Evolutionary conservation across 2,329 filamentous ascomycete genomes (phyloP).

Genomic region (Thermoascus crustaceus): DNA sequence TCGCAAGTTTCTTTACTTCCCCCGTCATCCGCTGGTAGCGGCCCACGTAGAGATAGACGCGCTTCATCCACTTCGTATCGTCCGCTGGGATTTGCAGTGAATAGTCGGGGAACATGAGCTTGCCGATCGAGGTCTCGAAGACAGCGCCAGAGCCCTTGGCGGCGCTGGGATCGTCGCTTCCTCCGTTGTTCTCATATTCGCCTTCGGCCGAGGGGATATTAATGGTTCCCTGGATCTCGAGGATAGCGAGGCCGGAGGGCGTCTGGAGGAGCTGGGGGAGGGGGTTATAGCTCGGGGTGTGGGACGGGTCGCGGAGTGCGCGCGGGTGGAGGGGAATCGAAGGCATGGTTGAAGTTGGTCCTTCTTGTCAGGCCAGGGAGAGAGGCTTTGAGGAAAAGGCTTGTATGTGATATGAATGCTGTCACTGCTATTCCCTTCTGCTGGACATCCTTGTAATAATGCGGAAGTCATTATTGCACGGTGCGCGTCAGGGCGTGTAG

Average conservation of each 20-base stretch:
- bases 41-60: conserved; percentile 79
- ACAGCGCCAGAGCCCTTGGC: conserved; percentile 7
- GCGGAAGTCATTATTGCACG: no score
- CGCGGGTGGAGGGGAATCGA: conserved; percentile 32
- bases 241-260: conserved; percentile 75
- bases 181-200: conserved; percentile 17
- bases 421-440: no score
- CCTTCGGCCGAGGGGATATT: conserved; percentile 53
- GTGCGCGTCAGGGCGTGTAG: no score
- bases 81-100: conserved; percentile 41
- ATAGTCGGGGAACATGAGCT: conserved; percentile 71
- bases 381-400: no score
- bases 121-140: conserved; percentile 54
- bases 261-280: conserved; percentile 81
- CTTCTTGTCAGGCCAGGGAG: neutral
- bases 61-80: conserved; percentile 76
- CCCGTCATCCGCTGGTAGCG: conserved; percentile 81
- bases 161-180: conserved; percentile 8
- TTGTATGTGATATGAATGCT: no score
- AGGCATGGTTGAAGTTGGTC: conserved; percentile 26
- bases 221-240: conserved; percentile 89
- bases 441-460: no score
- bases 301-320: conserved; percentile 2
- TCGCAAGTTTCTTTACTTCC: conserved; percentile 78
- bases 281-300: conserved; percentile 39